Conservation (phyloP, 306 rosid species). For the Aeschynomene evenia region DNA sequence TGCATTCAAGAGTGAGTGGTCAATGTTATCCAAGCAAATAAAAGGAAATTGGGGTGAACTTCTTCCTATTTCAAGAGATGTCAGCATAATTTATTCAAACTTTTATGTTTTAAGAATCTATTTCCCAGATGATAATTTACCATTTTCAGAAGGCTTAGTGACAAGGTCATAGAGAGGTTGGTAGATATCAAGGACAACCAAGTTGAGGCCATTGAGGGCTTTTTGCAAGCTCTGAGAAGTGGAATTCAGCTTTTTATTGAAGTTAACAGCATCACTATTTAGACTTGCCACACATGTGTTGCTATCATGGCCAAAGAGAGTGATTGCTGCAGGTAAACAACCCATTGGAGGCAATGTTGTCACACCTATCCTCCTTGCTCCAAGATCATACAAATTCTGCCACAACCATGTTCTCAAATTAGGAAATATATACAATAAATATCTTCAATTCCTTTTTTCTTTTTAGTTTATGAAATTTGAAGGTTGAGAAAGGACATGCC, state of each 20-base stretch:
- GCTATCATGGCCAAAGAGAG: conserved; percentile 59
- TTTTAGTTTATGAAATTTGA: neutral
- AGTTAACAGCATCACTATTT: conserved; percentile 57
- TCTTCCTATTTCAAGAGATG: too few species aligned
- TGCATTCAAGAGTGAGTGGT: too few species aligned
- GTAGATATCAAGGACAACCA: conserved; percentile 65
- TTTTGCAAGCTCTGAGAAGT: conserved; percentile 59
- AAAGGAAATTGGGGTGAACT: too few species aligned
- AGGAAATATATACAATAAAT: neutral
- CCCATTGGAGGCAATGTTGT: conserved; percentile 77
- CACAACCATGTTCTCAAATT: conserved; percentile 29
- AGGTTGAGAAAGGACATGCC: conserved; percentile 44
- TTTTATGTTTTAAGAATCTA: too few species aligned
- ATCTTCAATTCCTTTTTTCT: neutral
- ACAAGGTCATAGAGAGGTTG: conserved; percentile 62
- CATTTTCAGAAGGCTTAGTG: conserved; percentile 61
- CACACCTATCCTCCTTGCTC: conserved; percentile 77
- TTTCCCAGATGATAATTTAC: conserved; percentile 26
- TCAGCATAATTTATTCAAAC: too few species aligned
- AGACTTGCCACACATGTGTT: conserved; percentile 50
- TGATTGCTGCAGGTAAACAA: conserved; percentile 69
- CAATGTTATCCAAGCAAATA: too few species aligned
- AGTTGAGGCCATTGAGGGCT: conserved; percentile 48
- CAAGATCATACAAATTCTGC: conserved; percentile 67
- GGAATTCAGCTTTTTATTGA: conserved; percentile 59